Percentiles rank a stretch among this genome's conserved stretches.
These are phyloP conservation scores for Clonostachys solani DNA, from an alignment of 2,329 filamentous ascomycete genomes.

Conservation along the genomic window DNA sequence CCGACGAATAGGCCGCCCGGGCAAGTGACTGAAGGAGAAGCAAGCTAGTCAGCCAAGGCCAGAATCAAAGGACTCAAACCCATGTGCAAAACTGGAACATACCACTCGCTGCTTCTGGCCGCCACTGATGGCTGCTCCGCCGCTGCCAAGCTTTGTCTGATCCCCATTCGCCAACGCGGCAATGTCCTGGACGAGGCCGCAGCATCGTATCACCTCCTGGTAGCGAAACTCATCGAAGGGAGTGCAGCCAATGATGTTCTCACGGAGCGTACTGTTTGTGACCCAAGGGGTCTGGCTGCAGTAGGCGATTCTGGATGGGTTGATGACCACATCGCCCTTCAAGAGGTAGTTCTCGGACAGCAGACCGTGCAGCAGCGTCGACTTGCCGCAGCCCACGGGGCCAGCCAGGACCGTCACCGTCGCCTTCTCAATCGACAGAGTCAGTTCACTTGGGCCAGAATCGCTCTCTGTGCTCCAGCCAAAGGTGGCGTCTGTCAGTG, in stretches of 20 bases:
- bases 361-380: slow-evolving; percentile 9
- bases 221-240: slow-evolving; percentile 19
- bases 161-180: slow-evolving; percentile 20
- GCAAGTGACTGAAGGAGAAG: slow-evolving; percentile 28
- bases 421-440: too few species aligned
- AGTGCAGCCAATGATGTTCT: slow-evolving; percentile 16
- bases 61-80: neutral
- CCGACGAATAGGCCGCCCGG: slow-evolving; percentile 35
- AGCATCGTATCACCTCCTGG: slow-evolving; percentile 19
- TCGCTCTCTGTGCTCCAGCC: too few species aligned
- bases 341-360: slow-evolving; percentile 8
- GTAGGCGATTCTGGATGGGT: slow-evolving; percentile 5
- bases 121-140: slow-evolving; percentile 35
- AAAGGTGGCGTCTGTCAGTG: too few species aligned
- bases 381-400: slow-evolving; percentile 10
- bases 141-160: slow-evolving; percentile 30
- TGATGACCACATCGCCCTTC: slow-evolving; percentile 5
- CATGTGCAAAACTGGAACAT: slow-evolving; percentile 6
- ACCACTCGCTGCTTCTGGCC: slow-evolving; percentile 37
- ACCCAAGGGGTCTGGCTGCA: slow-evolving; percentile 10
- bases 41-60: too few species aligned
- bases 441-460: too few species aligned
- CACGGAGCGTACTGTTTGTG: slow-evolving; percentile 12
- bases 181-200: slow-evolving; percentile 26
- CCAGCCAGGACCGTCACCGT: neutral